Evolutionary conservation across 345 rosid species (phyloP).

Genomic region (Dovyalis caffra): DNA sequence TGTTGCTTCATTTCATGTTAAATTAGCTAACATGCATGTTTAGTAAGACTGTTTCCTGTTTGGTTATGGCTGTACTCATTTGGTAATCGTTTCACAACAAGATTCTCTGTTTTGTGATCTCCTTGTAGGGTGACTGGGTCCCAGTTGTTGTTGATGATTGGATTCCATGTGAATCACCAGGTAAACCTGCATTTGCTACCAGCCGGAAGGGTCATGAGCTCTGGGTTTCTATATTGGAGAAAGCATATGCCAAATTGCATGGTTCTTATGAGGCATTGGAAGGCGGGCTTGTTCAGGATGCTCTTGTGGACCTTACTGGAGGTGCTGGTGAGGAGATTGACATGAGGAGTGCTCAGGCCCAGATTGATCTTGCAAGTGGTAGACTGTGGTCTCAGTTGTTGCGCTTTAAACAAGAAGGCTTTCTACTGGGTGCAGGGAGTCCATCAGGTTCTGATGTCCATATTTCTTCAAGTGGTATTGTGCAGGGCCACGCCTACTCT

Average conservation of each 20-base stretch:
- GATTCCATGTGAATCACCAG: constrained; percentile 96
- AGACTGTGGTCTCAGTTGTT: constrained; percentile 97
- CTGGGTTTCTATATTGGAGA: constrained; percentile 97
- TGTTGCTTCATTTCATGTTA: neutral
- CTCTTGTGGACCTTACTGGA: constrained; percentile 99
- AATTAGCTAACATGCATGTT: neutral
- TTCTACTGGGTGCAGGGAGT: constrained; percentile 99
- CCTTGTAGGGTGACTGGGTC: constrained; percentile 96
- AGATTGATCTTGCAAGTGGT: constrained; percentile 99
- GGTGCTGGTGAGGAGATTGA: constrained; percentile 99
- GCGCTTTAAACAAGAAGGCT: constrained; percentile 97
- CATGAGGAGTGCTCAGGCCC: constrained; percentile 98
- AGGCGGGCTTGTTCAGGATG: constrained; percentile 99
- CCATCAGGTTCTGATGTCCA: constrained; percentile 99
- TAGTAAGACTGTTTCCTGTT: neutral
- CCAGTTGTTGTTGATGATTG: constrained; percentile 99
- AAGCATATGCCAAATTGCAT: constrained; percentile 97
- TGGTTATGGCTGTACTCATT: neutral
- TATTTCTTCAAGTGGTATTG: constrained; percentile 97
- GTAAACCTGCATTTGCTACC: constrained; percentile 98
- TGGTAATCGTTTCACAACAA: neutral
- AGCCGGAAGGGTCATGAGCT: constrained; percentile 87
- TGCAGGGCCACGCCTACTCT: constrained; percentile 99
- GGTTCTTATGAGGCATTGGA: constrained; percentile 99
- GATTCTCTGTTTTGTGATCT: constrained; percentile 11